Evolutionary conservation across 805 yeast genomes (phyloP).

Genomic region (Candida maris): DNA sequence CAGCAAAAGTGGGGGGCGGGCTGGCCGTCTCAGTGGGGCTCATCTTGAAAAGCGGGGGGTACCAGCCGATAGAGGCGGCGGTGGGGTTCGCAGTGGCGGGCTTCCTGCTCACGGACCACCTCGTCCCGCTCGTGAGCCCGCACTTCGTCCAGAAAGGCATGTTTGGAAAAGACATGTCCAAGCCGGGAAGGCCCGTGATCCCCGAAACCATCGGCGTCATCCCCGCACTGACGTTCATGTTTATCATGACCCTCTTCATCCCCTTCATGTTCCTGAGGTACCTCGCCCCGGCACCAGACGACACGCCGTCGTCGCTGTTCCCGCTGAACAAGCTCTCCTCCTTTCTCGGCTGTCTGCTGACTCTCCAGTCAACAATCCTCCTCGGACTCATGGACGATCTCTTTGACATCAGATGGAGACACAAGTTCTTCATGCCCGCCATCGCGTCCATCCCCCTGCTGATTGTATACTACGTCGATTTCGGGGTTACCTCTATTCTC

Average conservation of each 20-base stretch:
- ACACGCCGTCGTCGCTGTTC: conserved; percentile 35
- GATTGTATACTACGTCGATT: conserved; percentile 89
- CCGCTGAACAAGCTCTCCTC: conserved; percentile 84
- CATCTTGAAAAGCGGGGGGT: conserved; percentile 6
- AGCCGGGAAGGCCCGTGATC: conserved; percentile 64
- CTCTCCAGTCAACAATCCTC: conserved; percentile 77
- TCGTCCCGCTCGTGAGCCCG: conserved; percentile 68
- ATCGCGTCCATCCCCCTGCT: conserved; percentile 89
- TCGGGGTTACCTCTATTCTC: conserved; percentile 83
- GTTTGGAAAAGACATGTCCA: conserved; percentile 81
- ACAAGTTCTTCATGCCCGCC: conserved; percentile 93
- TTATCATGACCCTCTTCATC: conserved; percentile 76
- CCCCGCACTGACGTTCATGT: conserved; percentile 74
- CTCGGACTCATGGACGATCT: conserved; percentile 92
- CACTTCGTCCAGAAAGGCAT: conserved; percentile 75
- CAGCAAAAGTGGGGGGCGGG: too few species aligned
- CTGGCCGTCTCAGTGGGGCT: too few species aligned
- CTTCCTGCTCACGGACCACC: conserved; percentile 49
- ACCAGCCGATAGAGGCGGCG: conserved; percentile 54
- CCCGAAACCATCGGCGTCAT: conserved; percentile 95
- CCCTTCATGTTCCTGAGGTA: conserved; percentile 84
- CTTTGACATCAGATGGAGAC: conserved; percentile 96
- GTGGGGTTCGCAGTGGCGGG: conserved; percentile 68
- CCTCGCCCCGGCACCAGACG: conserved; percentile 36
- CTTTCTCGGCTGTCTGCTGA: conserved; percentile 78